These are phyloP conservation scores for Plasmopara viticola DNA, from an alignment of 352 stramenopile genomes.

Conservation along the genomic window DNA sequence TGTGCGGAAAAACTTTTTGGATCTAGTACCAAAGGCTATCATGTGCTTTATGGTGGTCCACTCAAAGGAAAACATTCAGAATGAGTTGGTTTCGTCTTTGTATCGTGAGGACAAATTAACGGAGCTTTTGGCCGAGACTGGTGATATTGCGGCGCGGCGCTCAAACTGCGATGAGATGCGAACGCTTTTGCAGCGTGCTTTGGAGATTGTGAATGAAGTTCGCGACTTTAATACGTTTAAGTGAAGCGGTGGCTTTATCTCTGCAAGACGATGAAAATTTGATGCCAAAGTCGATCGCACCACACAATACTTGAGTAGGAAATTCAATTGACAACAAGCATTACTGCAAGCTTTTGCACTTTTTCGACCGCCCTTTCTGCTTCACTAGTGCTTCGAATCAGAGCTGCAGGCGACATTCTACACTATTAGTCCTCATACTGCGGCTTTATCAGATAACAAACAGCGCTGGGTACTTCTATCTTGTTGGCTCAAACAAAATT, in stretches of 20 bases:
- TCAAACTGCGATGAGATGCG: constrained; percentile 96
- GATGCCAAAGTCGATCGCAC: not conserved
- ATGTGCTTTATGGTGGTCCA: constrained; percentile 97
- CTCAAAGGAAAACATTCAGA: constrained; percentile 96
- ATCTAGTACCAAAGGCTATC: constrained; percentile 99
- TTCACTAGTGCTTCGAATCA: no score
- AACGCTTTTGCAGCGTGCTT: constrained; percentile 90
- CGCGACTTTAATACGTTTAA: constrained; percentile 97
- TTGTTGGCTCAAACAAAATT: no score
- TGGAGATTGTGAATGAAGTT: constrained; percentile 98
- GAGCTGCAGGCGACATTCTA: no score
- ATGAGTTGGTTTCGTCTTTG: constrained; percentile 94
- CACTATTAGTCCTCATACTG: no score
- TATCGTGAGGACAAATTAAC: constrained; percentile 96
- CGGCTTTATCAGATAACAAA: no score
- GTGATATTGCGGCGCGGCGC: constrained; percentile 92
- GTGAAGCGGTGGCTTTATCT: constrained; percentile 34
- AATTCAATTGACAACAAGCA: not conserved
- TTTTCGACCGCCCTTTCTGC: constrained; percentile 16
- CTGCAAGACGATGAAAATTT: constrained; percentile 4
- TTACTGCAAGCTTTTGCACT: constrained; percentile 5
- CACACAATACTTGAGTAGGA: not conserved
- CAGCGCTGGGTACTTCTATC: no score
- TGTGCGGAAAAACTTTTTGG: constrained; percentile 98
- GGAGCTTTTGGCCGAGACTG: constrained; percentile 93